A percentile compares a stretch with the other conserved stretches of the same genome.
These are phyloP conservation scores for Phytophthora niederhauseri DNA, from an alignment of 352 stramenopile species.

Conservation along the genomic window DNA sequence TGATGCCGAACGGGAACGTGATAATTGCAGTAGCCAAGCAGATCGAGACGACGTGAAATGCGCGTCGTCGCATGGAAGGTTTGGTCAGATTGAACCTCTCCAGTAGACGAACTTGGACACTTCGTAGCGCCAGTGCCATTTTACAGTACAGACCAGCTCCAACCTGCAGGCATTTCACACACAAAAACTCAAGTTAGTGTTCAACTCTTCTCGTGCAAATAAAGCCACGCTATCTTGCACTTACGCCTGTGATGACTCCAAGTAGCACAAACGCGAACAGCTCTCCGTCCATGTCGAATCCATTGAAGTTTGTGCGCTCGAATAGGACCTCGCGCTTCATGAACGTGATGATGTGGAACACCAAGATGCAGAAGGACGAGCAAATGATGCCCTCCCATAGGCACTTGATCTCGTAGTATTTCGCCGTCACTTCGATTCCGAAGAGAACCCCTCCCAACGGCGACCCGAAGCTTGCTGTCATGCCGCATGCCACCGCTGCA, in stretches of 20 bases:
- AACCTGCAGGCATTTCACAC: constrained; percentile 38
- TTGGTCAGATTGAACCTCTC: constrained; percentile 54
- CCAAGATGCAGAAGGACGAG: constrained; percentile 77
- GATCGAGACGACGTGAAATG: constrained; percentile 68
- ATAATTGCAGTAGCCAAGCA: constrained; percentile 60
- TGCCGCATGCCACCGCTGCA: constrained; percentile 70
- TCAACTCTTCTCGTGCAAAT: neutral
- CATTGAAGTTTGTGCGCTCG: constrained; percentile 73
- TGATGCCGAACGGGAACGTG: constrained; percentile 75
- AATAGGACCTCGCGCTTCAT: constrained; percentile 78
- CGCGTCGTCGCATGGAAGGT: constrained; percentile 54
- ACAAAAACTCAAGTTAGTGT: neutral
- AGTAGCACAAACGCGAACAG: constrained; percentile 77
- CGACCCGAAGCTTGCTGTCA: constrained; percentile 83
- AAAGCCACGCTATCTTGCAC: constrained; percentile 9
- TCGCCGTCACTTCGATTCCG: constrained; percentile 83
- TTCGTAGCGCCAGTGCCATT: constrained; percentile 49
- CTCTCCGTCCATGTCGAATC: constrained; percentile 84
- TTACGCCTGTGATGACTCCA: constrained; percentile 68
- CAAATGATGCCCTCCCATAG: constrained; percentile 86
- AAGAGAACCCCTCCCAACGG: constrained; percentile 80
- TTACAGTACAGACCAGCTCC: constrained; percentile 71
- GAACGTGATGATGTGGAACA: constrained; percentile 81
- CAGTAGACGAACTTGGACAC: constrained; percentile 59
- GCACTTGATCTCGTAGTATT: constrained; percentile 86